Base-by-base conservation (phyloP, 176 grass and related monocot species). In the Echinochloa phyllopogon region DNA sequence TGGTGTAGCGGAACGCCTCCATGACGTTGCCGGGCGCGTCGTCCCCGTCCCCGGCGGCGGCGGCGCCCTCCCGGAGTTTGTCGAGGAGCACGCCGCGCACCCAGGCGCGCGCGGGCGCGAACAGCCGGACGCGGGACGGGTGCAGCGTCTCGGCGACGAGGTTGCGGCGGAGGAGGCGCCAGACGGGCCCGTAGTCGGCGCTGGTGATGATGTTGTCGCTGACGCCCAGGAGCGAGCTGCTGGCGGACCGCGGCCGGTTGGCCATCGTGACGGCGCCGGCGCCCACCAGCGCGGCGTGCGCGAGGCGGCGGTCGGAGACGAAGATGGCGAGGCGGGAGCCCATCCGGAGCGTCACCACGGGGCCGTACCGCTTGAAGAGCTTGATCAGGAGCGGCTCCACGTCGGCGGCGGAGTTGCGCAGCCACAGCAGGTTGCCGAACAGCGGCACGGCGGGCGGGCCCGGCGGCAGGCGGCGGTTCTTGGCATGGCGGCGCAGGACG, bases 111-210 rank as follows among this genome's bases (percentile, higher is more conserved):
- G 82, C 86, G 10, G 78, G 85, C 23, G 82, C 72, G 82, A 94
- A 90, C 8, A 80, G 72, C 6, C 71, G 45, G 67, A 94, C 72
- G 8, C 86, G 85, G 0, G 92, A 86, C 39, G 82, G 78, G 76
- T 86, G 78, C 21, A 81, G 80, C 75, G 43, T 83, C 89, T 89
- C 89, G 23, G 81, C 52, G 17, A 86, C 83, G 58, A 94, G 82
- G 75, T 94, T 91, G 63, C 92, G 88, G 43, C 89, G 73, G 0
- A 94, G 76, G 58, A 83, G 75, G 49, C 86, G 92, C 88, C 91
- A 93, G 3, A 75, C 15, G 29, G 88, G 67, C 13, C 92, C 92
- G 44, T 91, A 89, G 86, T 47, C 57, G 59, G 85, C 55, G 59
- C 38, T 40, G 61, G 60, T 77, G 88, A 91, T 88, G 74, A 43